Evolutionary conservation across 768 basidiomycete genomes (phyloP), one percentile per base, ranked within the genome.

Genomic region (Tremella fuciformis): DNA sequence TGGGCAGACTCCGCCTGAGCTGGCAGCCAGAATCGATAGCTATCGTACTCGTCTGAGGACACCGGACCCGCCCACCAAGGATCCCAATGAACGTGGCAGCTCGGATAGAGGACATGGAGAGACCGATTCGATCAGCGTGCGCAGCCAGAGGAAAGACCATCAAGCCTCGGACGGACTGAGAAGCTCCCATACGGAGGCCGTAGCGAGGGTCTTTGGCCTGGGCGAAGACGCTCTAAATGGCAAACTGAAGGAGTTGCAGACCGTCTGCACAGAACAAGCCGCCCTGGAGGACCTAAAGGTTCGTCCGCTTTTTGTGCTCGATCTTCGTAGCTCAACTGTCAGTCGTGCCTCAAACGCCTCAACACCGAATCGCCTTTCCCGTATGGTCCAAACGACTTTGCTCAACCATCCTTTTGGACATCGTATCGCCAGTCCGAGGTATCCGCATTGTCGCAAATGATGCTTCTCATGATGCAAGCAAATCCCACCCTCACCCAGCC

Each of bases 311-410:
- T 24, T 3, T 3, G 40, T 55, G 38, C 46, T 47, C 21, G 8
- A 7, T 19, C 29, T 39, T 56, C 47, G 41, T 55, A 66, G 25
- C 15, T 34, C 29, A 39, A 55, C 37, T 13, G 2, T 22, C 69
- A 92, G 88, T 88, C 88, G 37, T 92, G 88, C 72, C 80, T 97
- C 54, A 94, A 94, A 80, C 89, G 91, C 63, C 88, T 97, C 71
- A 89, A 87, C 54, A 86, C 88, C 13, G 88, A 89, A 22, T 81
- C 83, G 13, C 79, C 87, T 0, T 93, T 93, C 71, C 91, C 92
- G 1, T 90, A 88, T 18, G 83, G 86, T 51, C 82, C 88, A 63
- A 86, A 89, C 62, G 92, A 98, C 74, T 98, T 97, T 70, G 83
- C 85, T 34, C 86, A 76, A 54, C 88, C 91, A 4, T 83, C 84